These are phyloP conservation scores for Gossypium rotundifolium DNA, from an alignment of 345 rosid genomes.

Conservation along the genomic window DNA sequence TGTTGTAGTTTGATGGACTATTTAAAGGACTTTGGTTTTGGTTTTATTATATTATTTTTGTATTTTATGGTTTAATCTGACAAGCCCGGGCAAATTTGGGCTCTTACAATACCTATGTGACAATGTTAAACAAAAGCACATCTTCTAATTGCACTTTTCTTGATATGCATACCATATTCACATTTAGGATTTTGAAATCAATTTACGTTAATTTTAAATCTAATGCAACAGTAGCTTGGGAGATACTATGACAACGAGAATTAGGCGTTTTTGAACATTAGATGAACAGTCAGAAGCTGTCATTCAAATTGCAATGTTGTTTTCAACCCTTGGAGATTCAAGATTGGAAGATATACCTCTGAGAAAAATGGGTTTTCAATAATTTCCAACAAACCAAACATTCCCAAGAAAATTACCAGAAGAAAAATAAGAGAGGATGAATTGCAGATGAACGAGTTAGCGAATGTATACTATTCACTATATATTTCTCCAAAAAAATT, in stretches of 20 bases:
- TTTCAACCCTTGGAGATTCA: neutral
- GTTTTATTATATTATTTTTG: too few relatives aligned
- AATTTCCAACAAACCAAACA: neutral
- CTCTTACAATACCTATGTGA: too few relatives aligned
- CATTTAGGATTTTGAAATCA: neutral
- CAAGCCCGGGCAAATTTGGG: too few relatives aligned
- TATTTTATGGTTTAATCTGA: too few relatives aligned
- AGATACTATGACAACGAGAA: neutral
- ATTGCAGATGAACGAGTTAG: neutral
- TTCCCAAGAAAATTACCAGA: neutral
- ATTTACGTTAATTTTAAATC: neutral
- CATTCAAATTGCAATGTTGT: neutral
- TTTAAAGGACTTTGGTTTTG: too few relatives aligned
- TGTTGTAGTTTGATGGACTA: too few relatives aligned
- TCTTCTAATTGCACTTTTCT: too few relatives aligned
- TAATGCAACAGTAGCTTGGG: neutral
- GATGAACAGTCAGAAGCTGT: neutral
- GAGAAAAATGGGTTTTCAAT: neutral
- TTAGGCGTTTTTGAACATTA: neutral
- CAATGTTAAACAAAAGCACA: too few relatives aligned
- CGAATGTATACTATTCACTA: neutral
- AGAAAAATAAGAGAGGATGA: neutral
- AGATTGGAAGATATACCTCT: neutral
- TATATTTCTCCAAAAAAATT: neutral
- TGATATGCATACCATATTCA: too few relatives aligned